Evolutionary conservation across 768 basidiomycete species (phyloP).

Genomic region (Gymnopilus junonius): DNA sequence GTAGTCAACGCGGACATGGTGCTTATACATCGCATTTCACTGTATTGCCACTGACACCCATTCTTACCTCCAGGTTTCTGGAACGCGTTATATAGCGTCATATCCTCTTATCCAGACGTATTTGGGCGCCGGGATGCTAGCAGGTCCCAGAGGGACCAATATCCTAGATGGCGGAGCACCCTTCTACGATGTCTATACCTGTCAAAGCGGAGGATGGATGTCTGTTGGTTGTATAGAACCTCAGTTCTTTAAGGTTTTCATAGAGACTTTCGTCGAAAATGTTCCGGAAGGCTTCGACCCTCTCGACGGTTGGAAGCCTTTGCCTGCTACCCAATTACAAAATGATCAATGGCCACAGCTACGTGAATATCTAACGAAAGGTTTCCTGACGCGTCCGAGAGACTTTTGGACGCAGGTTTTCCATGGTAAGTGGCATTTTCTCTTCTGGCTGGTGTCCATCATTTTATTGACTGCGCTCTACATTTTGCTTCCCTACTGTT

Average conservation of each 20-base stretch:
- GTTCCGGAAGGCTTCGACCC: constrained; percentile 49
- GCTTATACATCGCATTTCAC: neutral
- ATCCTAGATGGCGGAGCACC: constrained; percentile 78
- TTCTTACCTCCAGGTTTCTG: constrained; percentile 62
- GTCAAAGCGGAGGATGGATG: constrained; percentile 76
- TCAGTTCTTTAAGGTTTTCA: constrained; percentile 68
- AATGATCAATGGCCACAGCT: constrained; percentile 60
- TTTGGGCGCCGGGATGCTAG: constrained; percentile 40
- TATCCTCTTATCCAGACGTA: constrained; percentile 64
- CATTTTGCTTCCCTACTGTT: constrained; percentile 3
- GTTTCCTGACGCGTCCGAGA: constrained; percentile 62
- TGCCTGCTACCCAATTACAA: constrained; percentile 45
- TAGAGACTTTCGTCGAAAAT: constrained; percentile 54
- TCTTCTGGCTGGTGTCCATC: neutral
- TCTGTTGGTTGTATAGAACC: constrained; percentile 79
- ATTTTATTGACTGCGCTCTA: neutral
- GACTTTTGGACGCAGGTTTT: constrained; percentile 75
- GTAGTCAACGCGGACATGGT: constrained; percentile 82
- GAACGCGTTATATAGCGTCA: constrained; percentile 75
- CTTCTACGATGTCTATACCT: constrained; percentile 76
- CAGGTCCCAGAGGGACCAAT: constrained; percentile 56
- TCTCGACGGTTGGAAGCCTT: constrained; percentile 60
- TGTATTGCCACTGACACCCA: neutral
- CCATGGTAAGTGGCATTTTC: constrained; percentile 50
- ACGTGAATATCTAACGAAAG: constrained; percentile 59